Base-by-base conservation (phyloP, 768 basidiomycete genomes). In the Podaxis sp. region DNA sequence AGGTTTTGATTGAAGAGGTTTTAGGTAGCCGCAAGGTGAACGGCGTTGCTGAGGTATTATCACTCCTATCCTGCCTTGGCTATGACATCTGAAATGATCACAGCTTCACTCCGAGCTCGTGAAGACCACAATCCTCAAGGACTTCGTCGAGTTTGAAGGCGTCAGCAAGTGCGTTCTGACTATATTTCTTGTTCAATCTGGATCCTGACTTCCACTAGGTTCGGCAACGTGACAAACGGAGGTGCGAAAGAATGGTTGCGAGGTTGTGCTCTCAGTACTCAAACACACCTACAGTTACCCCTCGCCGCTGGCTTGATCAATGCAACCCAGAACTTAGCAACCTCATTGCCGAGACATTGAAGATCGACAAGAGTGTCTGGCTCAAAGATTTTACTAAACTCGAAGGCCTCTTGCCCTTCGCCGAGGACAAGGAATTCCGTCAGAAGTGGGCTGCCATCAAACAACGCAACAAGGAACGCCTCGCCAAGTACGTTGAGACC, bases 81-180 rank as follows among this genome's bases (percentile, higher is more conserved):
- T 13, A 6, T 22, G 9, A 6, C 30, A 8, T n/a, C 22, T 59
- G 36, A 53, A 24, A 30, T n/a, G 13, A 13, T 44, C 53, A 30
- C 61, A 88, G 85, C 80, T 99, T 28, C 97, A 99, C 80, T 92
- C 89, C 63, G 89, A 94, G 59, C 85, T 99, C 49, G 91, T 99
- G 57, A 83, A 81, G 74, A 87, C 88, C 22, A 93, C 90, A 6
- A 92, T 93, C 67, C 73, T 92, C 68, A 92, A 90, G 71, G 95
- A 97, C 77, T 96, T 96, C 71, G 96, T 97, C 52, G 95, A 97
- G 36, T 93, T 91, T 74, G 91, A 88, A 70, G 96, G 96, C 2
- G 72, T 86, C 64, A 90, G 90, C 88, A 95, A 91, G 83, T 84
- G 64, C 42, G 87, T 80, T 65, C 12, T 26, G 49, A 17, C 51